Evolutionary conservation across 2,329 filamentous ascomycete species (phyloP).

Genomic region (Xylaria sp.): DNA sequence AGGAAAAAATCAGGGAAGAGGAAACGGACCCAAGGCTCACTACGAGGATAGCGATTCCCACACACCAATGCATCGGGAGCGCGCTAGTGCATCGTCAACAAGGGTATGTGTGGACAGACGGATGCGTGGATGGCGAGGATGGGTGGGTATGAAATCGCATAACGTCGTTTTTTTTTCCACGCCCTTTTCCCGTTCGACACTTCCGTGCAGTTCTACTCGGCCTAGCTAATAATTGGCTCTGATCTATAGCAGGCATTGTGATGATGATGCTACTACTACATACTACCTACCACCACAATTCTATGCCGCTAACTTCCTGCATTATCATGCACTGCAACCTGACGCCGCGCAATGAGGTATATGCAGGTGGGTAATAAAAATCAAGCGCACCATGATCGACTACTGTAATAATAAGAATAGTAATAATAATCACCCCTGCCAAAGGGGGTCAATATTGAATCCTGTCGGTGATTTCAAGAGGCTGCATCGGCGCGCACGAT

Average conservation of each 20-base stretch:
- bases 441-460: constrained; percentile 9
- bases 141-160: constrained; percentile 11
- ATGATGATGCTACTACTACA: constrained; percentile 16
- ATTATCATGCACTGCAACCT: constrained; percentile 28
- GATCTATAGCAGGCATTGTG: constrained; percentile 11
- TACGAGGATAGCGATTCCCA: constrained; percentile 36
- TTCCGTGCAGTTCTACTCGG: constrained; percentile 20
- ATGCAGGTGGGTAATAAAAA: constrained; percentile 34
- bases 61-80: constrained; percentile 46
- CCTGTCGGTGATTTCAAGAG: constrained; percentile 23
- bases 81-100: constrained; percentile 40
- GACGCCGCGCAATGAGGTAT: constrained; percentile 29
- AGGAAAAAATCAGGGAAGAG: constrained; percentile 29
- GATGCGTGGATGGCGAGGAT: too few relatives aligned
- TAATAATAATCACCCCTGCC: constrained; percentile 27
- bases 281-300: constrained; percentile 1
- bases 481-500: constrained; percentile 10
- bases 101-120: constrained; percentile 18
- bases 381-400: constrained; percentile 19
- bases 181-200: constrained; percentile 16
- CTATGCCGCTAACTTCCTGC: constrained; percentile 19
- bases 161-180: constrained; percentile 2
- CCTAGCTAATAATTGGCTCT: constrained; percentile 11
- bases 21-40: constrained; percentile 32
- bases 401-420: constrained; percentile 20